phyloP scores from a whole-genome alignment of 768 basidiomycete genomes.

The Suillus alpinus region DNA sequence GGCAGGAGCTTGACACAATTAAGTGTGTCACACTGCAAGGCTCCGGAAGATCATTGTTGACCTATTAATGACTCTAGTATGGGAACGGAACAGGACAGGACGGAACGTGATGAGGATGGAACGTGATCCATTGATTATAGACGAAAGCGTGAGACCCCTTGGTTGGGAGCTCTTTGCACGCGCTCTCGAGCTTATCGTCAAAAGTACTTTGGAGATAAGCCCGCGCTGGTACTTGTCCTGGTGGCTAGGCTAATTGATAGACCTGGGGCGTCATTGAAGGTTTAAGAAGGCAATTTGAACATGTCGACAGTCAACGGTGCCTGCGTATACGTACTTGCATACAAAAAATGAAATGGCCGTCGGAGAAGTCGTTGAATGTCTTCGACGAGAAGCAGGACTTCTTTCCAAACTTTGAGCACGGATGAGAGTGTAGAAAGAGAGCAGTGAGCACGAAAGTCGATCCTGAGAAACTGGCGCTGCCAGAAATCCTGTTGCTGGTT shows the following conservation, averaged over 20 bases:
- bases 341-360: not conserved
- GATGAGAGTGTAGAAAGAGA: constrained; percentile 8
- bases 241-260: not conserved
- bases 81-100: not conserved
- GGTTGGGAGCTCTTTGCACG: not conserved
- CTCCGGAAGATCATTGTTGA: no score
- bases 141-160: not conserved
- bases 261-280: not conserved
- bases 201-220: not conserved
- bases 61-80: not conserved
- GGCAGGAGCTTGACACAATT: no score
- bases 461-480: constrained; percentile 27
- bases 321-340: not conserved
- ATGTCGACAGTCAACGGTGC: not conserved
- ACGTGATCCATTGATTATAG: not conserved
- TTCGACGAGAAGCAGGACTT: not conserved
- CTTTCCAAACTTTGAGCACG: not conserved
- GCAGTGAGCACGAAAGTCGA: constrained; percentile 3
- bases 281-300: not conserved
- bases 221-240: not conserved
- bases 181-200: not conserved
- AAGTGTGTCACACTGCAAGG: no score
- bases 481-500: constrained; percentile 7
- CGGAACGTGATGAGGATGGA: not conserved
- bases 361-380: not conserved